Evolutionary conservation across 345 rosid genomes (phyloP).

Genomic region (Geranium brycei): DNA sequence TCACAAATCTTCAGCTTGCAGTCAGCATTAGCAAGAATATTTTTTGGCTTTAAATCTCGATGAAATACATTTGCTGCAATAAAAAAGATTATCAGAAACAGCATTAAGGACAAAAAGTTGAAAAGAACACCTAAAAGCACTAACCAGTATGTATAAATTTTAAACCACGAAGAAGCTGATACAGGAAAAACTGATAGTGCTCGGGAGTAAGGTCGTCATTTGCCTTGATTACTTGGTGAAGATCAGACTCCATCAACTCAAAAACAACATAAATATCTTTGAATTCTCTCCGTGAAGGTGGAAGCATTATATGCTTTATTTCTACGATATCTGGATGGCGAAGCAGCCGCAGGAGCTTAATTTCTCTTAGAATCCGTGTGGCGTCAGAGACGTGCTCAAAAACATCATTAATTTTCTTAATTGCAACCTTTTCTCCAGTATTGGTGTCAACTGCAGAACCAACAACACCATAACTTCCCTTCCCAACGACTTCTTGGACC

Average conservation of each 20-base stretch:
- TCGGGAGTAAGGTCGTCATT: constrained; percentile 95
- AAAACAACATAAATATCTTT: constrained; percentile 87
- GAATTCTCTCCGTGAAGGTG: constrained; percentile 93
- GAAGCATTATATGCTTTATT: constrained; percentile 93
- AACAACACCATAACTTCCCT: constrained; percentile 97
- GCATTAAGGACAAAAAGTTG: constrained; percentile 8
- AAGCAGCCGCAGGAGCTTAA: constrained; percentile 83
- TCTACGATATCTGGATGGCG: constrained; percentile 91
- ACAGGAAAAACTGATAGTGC: constrained; percentile 89
- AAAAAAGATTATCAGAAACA: constrained; percentile 12
- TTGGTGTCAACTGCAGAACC: constrained; percentile 79
- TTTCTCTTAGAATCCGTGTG: constrained; percentile 88
- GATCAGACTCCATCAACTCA: constrained; percentile 98
- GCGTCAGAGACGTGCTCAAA: constrained; percentile 98
- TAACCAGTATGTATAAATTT: constrained; percentile 85
- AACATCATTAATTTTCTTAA: constrained; percentile 91
- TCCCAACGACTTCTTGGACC: constrained; percentile 87
- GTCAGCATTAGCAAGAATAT: constrained; percentile 96
- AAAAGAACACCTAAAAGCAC: constrained; percentile 9
- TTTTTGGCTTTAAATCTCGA: constrained; percentile 94
- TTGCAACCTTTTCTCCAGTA: constrained; percentile 82
- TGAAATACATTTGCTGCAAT: constrained; percentile 88
- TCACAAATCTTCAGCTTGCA: constrained; percentile 97
- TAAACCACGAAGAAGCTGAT: constrained; percentile 95
- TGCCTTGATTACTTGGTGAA: constrained; percentile 91